phyloP scores from a whole-genome alignment of 1,284 basidiomycete genomes.

The Xerocomus amazonicus region DNA sequence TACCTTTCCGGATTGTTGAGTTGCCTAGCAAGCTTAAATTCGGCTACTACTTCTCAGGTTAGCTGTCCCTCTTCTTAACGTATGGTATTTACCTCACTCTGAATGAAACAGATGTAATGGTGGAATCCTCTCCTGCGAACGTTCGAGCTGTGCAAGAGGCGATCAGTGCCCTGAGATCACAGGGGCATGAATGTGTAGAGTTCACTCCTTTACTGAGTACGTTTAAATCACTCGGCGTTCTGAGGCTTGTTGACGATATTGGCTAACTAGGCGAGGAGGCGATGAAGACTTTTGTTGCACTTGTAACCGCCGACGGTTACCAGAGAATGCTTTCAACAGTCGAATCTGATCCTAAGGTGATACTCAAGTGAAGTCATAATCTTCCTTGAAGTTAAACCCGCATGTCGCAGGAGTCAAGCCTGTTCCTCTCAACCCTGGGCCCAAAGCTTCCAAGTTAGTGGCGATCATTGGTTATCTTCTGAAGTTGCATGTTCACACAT shows the following conservation, averaged over 20 bases:
- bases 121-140: constrained; percentile 76
- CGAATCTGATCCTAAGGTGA: constrained; percentile 66
- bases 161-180: constrained; percentile 59
- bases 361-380: background rate
- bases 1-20: constrained; percentile 57
- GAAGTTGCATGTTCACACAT: background rate
- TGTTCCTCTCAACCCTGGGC: constrained; percentile 59
- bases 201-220: constrained; percentile 52
- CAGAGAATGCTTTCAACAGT: constrained; percentile 64
- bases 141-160: constrained; percentile 78
- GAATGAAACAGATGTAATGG: constrained; percentile 49
- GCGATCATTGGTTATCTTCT: background rate
- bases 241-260: background rate
- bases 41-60: constrained; percentile 68
- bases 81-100: background rate
- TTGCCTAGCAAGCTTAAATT: constrained; percentile 60
- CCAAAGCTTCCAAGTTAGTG: constrained; percentile 54
- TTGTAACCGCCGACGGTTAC: constrained; percentile 78
- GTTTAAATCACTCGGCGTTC: constrained; percentile 12
- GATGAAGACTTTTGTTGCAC: constrained; percentile 62
- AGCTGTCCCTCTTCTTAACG: constrained; percentile 9
- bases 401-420: constrained; percentile 45
- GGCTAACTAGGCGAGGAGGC: constrained; percentile 43
- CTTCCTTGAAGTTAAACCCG: background rate
- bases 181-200: constrained; percentile 78